Base-by-base conservation (phyloP, 192 early-diverging fungal species). In the Blastocladiella britannica region DNA sequence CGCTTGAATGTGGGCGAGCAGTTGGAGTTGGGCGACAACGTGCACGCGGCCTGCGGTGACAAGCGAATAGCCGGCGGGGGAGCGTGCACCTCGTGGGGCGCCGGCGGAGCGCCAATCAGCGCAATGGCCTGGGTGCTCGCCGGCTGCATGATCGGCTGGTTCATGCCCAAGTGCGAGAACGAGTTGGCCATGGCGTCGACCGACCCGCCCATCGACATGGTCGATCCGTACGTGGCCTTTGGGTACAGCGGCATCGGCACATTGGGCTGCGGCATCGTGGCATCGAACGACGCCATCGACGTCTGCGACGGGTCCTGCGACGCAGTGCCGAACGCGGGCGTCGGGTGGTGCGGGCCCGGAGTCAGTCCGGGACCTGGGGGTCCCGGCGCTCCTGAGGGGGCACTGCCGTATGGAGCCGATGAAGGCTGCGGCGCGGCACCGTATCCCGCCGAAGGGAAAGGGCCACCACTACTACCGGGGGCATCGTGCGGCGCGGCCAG, bases 1-100 rank as follows among this genome's bases (percentile, higher is more conserved):
- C 89, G 78, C 72, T 90, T 86, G 72, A 93, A 89, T 22, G 78
- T 74, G 4, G 84, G 76, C 22, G 80, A 75, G 57, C 82, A 81
- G 67, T 87, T 83, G 18, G 80, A 71, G 51, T 65, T 26, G 23
- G 72, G 64, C 24, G 71, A 66, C 20, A 63, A 61, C 18, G 67
- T 67, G 29, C 65, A 67, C 8, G 61, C 30, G 4, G 65, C 63
- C 25, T 65, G 66, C 4, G 69, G 65, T 20, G 72, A 67, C 53
- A 74, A 60, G 55, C 62, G 61, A 5, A 68, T 66, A 25, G 62
- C 53, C 2, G 72, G 66, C 25, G 67, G 64, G 26, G 59, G 61
- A 47, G 59, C 59, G 26, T 63, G 31, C 7, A 74, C 51, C 55
- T 61, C 61, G 20, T 47, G 37, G 15, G 37, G 37, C n/a, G 37